These are phyloP conservation scores for Przewalskia tangutica DNA, from an alignment of 257 asterid species.

Conservation along the genomic window DNA sequence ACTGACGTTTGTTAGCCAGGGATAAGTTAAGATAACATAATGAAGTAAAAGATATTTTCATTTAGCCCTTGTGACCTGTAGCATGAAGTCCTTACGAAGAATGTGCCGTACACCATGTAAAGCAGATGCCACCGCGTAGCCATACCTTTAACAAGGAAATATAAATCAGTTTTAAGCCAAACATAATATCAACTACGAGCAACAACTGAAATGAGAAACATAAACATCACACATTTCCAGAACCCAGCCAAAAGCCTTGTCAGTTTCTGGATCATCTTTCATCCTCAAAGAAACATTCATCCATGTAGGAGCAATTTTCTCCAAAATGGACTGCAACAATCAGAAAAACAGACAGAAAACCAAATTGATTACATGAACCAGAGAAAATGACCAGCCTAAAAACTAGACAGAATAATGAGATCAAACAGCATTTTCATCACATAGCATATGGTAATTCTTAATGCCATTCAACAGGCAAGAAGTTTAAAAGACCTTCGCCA, in stretches of 20 bases:
- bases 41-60: background rate
- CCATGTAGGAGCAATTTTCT: slow-evolving; percentile 98
- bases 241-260: slow-evolving; percentile 97
- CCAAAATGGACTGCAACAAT: slow-evolving; percentile 52
- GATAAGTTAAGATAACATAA: background rate
- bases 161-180: slow-evolving; percentile 3
- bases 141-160: slow-evolving; percentile 52
- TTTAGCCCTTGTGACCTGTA: slow-evolving; percentile 49
- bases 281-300: slow-evolving; percentile 90
- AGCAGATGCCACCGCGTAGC: slow-evolving; percentile 93
- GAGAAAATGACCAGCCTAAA: slow-evolving; percentile 1
- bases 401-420: background rate
- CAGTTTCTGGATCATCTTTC: slow-evolving; percentile 98
- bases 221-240: slow-evolving; percentile 66
- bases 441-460: background rate
- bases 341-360: slow-evolving; percentile 4
- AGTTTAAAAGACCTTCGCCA: background rate
- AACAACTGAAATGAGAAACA: background rate
- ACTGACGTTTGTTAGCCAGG: background rate
- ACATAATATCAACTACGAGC: background rate
- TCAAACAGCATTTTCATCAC: background rate
- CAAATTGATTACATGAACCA: background rate
- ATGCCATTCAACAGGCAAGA: background rate
- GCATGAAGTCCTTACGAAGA: slow-evolving; percentile 88
- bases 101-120: slow-evolving; percentile 82